phyloP scores from a whole-genome alignment of 768 basidiomycete species.

The Ramaria rubella region DNA sequence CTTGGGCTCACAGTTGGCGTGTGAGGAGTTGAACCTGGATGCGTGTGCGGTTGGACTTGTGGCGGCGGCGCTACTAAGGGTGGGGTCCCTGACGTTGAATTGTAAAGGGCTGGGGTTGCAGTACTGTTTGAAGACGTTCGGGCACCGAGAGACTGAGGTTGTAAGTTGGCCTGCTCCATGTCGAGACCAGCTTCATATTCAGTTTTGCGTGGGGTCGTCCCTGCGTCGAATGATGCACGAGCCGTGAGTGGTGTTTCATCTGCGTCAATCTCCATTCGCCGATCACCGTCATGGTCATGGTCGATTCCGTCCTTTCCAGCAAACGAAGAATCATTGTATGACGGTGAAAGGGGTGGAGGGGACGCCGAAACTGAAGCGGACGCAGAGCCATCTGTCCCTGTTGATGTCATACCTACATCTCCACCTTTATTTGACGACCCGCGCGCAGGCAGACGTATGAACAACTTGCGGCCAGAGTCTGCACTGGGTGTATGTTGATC shows the following conservation, averaged over 20 bases:
- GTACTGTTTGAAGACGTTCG: not conserved
- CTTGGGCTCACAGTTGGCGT: not conserved
- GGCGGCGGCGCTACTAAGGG: too few species aligned
- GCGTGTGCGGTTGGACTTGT: too few species aligned
- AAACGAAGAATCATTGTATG: not conserved
- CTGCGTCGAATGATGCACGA: too few species aligned
- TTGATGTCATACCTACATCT: not conserved
- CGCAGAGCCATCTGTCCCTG: not conserved
- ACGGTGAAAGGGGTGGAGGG: not conserved
- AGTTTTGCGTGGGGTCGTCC: too few species aligned
- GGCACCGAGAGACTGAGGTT: not conserved
- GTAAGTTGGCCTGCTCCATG: too few species aligned
- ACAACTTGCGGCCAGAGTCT: not conserved
- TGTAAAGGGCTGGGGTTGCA: not conserved
- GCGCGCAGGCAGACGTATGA: constrained; percentile 1
- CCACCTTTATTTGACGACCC: not conserved
- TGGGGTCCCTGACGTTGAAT: not conserved
- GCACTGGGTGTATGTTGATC: too few species aligned
- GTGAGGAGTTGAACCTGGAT: not conserved
- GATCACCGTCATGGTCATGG: too few species aligned
- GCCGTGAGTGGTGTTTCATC: too few species aligned
- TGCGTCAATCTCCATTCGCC: too few species aligned
- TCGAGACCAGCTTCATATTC: too few species aligned
- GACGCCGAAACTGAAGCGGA: not conserved
- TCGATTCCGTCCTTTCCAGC: too few species aligned